A percentile compares a stretch with the other conserved stretches of the same genome.
Evolutionary conservation across 768 basidiomycete genomes (phyloP).

Genomic region (Suillus subalutaceus): DNA sequence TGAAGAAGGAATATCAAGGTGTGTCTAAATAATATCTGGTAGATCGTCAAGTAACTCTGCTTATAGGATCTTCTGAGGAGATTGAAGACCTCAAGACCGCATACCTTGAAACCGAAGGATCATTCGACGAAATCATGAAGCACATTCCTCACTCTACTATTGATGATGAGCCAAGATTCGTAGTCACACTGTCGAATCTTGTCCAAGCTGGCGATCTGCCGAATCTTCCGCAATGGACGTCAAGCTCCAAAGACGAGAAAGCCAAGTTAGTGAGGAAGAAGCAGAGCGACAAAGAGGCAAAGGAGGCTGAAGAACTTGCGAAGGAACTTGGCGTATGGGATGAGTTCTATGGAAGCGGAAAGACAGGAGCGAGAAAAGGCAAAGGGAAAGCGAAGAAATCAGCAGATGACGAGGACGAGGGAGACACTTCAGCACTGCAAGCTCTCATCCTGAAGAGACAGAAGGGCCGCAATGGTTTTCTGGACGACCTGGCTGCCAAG

Average conservation of each 20-base stretch:
- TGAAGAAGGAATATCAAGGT: conserved; percentile 97
- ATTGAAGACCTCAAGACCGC: conserved; percentile 74
- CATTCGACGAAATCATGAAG: conserved; percentile 79
- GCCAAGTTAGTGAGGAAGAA: conserved; percentile 73
- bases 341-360: conserved; percentile 84
- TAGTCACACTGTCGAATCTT: conserved; percentile 64
- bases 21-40: neutral
- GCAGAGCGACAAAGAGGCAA: conserved; percentile 75
- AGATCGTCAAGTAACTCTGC: neutral
- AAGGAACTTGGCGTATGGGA: conserved; percentile 94
- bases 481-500: conserved; percentile 76
- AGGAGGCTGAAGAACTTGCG: conserved; percentile 82
- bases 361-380: conserved; percentile 57
- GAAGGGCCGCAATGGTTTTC: conserved; percentile 69
- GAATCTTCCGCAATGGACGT: conserved; percentile 63
- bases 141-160: conserved; percentile 84
- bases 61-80: conserved; percentile 84
- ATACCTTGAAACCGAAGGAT: conserved; percentile 72
- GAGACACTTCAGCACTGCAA: conserved; percentile 71
- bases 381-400: conserved; percentile 52
- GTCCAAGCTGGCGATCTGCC: conserved; percentile 65
- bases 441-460: conserved; percentile 82
- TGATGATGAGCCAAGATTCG: conserved; percentile 86
- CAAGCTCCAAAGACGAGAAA: conserved; percentile 78
- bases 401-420: conserved; percentile 38